These are phyloP conservation scores for Solanum etuberosum DNA, from an alignment of 257 asterid species.

Conservation along the genomic window DNA sequence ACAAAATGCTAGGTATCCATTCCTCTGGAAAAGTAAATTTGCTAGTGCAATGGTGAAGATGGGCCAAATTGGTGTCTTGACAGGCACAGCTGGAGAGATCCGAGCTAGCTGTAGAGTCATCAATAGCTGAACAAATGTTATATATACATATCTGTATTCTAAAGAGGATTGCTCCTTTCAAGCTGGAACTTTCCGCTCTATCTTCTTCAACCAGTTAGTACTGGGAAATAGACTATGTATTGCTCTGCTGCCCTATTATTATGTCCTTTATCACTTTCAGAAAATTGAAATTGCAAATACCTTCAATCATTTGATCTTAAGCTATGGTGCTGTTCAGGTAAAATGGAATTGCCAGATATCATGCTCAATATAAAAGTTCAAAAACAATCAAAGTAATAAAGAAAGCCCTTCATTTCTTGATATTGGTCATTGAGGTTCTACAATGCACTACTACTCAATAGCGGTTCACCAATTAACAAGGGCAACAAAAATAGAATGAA, in stretches of 20 bases:
- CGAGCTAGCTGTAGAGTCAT: constrained; percentile 47
- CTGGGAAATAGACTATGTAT: neutral
- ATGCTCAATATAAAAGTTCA: neutral
- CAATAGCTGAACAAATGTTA: constrained; percentile 8
- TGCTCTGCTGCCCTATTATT: neutral
- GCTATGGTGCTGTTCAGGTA: neutral
- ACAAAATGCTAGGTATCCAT: constrained; percentile 15
- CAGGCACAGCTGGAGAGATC: constrained; percentile 45
- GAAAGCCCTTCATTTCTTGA: neutral
- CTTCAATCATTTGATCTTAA: neutral
- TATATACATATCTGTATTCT: neutral
- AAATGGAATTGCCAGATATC: neutral
- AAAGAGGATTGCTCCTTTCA: neutral
- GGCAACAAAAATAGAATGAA: constrained; percentile 2
- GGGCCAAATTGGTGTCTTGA: constrained; percentile 29
- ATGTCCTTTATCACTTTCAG: neutral
- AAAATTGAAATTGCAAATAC: neutral
- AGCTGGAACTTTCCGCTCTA: neutral
- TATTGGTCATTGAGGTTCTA: neutral
- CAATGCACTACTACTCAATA: neutral
- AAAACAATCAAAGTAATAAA: neutral
- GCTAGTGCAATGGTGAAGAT: constrained; percentile 35
- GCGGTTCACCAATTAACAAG: neutral
- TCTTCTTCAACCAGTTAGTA: neutral
- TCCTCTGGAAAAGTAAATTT: constrained; percentile 20